Evolutionary conservation across 1,139 yeast genomes (phyloP).

Genomic region (Saccharomycopsis hybrid): DNA sequence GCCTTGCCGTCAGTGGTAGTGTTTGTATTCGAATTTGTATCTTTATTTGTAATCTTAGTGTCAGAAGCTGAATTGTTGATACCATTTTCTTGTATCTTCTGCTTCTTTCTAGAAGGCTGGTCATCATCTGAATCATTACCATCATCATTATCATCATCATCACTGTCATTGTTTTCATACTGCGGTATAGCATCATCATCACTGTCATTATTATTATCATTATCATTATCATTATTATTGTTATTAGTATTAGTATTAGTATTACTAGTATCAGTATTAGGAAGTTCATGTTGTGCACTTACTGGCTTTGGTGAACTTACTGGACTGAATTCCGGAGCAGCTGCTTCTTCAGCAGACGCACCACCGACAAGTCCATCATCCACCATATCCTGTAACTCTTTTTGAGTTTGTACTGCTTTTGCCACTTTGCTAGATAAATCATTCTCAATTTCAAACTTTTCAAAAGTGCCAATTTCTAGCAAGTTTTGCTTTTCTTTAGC

Average conservation of each 20-base stretch:
- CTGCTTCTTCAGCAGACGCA: slow-evolving; percentile 27
- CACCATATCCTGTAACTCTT: slow-evolving; percentile 37
- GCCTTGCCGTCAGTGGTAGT: neutral
- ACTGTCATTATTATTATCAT: neutral
- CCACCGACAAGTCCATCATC: slow-evolving; percentile 39
- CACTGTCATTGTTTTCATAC: slow-evolving; percentile 12
- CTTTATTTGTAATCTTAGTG: neutral
- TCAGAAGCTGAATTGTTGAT: neutral
- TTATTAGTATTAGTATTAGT: neutral
- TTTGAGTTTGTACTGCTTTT: slow-evolving; percentile 35
- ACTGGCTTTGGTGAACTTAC: slow-evolving; percentile 8
- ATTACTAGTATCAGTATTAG: slow-evolving; percentile 20
- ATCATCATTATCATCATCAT: slow-evolving; percentile 1
- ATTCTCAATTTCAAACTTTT: slow-evolving; percentile 35
- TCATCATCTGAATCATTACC: slow-evolving; percentile 13
- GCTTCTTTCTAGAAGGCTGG: slow-evolving; percentile 8
- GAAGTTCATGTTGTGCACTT: slow-evolving; percentile 17
- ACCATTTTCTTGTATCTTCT: slow-evolving; percentile 3
- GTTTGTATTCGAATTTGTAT: too few relatives aligned
- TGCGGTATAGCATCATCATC: slow-evolving; percentile 15
- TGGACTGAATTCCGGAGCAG: slow-evolving; percentile 5
- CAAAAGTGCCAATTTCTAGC: slow-evolving; percentile 17
- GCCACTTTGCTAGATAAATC: slow-evolving; percentile 40
- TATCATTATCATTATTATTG: slow-evolving; percentile 25
- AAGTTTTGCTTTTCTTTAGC: slow-evolving; percentile 8